Percentiles rank a stretch among this genome's conserved stretches.
Conservation (phyloP, 139 green algal species). For the Haematococcus sp. region DNA sequence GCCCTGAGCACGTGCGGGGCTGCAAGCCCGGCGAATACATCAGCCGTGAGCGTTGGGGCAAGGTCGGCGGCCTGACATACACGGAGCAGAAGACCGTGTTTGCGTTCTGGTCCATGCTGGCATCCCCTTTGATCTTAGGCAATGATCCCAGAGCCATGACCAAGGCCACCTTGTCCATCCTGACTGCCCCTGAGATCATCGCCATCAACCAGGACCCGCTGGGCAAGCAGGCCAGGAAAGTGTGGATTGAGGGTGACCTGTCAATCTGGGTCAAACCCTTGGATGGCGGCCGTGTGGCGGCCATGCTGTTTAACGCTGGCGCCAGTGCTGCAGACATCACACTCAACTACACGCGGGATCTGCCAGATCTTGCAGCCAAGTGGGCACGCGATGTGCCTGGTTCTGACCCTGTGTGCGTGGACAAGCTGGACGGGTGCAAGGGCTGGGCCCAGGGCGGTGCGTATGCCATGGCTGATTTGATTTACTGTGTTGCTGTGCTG, state of each 20-base stretch:
- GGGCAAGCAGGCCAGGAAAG: slow-evolving; percentile 36
- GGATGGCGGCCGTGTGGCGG: slow-evolving; percentile 25
- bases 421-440: slow-evolving; percentile 15
- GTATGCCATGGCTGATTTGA: too few species aligned
- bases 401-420: slow-evolving; percentile 8
- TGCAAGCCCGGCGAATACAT: slow-evolving; percentile 53
- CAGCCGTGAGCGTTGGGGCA: slow-evolving; percentile 20
- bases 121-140: slow-evolving; percentile 52
- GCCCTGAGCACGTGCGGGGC: slow-evolving; percentile 39
- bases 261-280: slow-evolving; percentile 48
- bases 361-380: slow-evolving; percentile 3
- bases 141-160: slow-evolving; percentile 49
- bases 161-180: slow-evolving; percentile 35
- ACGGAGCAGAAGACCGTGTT: slow-evolving; percentile 57
- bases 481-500: too few species aligned
- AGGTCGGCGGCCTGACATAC: slow-evolving; percentile 45
- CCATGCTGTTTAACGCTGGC: slow-evolving; percentile 44
- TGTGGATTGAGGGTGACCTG: not conserved
- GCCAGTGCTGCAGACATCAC: slow-evolving; percentile 21
- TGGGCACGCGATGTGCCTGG: slow-evolving; percentile 29
- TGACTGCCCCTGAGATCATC: slow-evolving; percentile 21
- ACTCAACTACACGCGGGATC: slow-evolving; percentile 17
- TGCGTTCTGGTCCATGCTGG: slow-evolving; percentile 50
- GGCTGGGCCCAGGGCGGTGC: slow-evolving; percentile 18
- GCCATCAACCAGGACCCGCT: slow-evolving; percentile 42